Evolutionary conservation across 2,329 filamentous ascomycete species (phyloP).

Genomic region (Penicillium verrucosum): DNA sequence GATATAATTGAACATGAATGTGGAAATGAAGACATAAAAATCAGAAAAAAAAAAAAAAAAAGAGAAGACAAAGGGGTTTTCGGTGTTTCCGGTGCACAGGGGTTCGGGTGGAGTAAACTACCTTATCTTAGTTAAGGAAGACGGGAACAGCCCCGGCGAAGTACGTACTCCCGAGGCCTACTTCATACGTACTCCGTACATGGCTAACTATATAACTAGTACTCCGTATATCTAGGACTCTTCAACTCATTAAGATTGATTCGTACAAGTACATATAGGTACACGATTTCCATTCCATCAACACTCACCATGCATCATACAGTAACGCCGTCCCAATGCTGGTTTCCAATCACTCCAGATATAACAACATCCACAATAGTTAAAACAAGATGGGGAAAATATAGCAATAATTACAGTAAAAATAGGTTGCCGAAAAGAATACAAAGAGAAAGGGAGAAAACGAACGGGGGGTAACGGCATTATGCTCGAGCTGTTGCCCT

Average conservation of each 20-base stretch:
- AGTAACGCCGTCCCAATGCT: slow-evolving; percentile 35
- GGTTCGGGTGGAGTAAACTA: background rate
- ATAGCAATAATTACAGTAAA: slow-evolving; percentile 23
- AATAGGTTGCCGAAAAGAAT: slow-evolving; percentile 10
- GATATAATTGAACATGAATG: background rate
- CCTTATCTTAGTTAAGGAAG: background rate
- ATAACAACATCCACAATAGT: slow-evolving; percentile 15
- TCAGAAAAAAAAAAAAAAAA: background rate
- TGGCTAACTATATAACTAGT: background rate
- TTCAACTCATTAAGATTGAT: background rate
- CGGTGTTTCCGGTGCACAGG: too few relatives aligned
- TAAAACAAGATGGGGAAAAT: slow-evolving; percentile 13
- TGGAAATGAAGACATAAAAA: background rate
- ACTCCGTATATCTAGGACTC: background rate
- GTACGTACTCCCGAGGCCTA: background rate
- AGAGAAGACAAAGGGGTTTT: background rate
- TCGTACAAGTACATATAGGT: slow-evolving; percentile 4
- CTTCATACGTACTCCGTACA: background rate
- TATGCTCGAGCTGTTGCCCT: slow-evolving; percentile 32
- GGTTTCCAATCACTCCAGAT: slow-evolving; percentile 16
- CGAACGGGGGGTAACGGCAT: slow-evolving; percentile 2
- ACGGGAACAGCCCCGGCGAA: background rate
- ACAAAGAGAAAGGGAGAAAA: slow-evolving; percentile 10
- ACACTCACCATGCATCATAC: slow-evolving; percentile 16
- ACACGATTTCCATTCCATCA: slow-evolving; percentile 1